Conservation (phyloP, 2,329 filamentous ascomycete genomes). For the Sarocladium brachiariae region DNA sequence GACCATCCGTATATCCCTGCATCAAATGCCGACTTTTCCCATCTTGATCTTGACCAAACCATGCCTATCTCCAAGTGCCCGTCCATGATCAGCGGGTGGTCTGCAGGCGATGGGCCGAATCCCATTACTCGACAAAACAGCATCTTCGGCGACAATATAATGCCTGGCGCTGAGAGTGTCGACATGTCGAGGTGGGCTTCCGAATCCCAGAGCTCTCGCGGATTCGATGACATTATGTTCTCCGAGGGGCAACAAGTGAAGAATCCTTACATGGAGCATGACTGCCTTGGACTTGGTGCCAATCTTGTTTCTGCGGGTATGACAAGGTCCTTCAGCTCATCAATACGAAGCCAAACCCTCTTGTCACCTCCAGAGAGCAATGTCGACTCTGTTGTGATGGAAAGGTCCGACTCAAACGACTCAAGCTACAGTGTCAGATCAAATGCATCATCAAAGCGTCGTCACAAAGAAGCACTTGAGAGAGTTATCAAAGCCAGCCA, state of each 20-base stretch:
- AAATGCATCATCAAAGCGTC: conserved; percentile 34
- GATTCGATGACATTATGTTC: conserved; percentile 13
- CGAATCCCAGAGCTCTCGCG: conserved; percentile 1
- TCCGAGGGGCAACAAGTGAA: conserved; percentile 17
- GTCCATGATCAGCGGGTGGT: conserved; percentile 35
- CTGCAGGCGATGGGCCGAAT: conserved; percentile 29
- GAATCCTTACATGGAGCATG: conserved; percentile 21
- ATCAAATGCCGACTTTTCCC: conserved; percentile 17
- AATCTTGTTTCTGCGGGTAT: conserved; percentile 17
- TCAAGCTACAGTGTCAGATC: conserved; percentile 37
- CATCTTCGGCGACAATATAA: conserved; percentile 23
- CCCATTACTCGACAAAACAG: conserved; percentile 39
- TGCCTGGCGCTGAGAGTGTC: conserved; percentile 17
- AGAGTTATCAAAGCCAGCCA: conserved; percentile 38
- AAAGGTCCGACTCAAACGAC: conserved; percentile 40
- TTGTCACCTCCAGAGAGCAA: conserved; percentile 9
- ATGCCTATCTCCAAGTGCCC: conserved; percentile 30
- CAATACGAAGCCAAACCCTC: background rate
- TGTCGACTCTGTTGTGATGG: conserved; percentile 31
- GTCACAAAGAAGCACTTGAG: conserved; percentile 40
- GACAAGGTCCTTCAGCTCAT: background rate
- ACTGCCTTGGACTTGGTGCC: conserved; percentile 33
- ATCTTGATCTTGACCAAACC: conserved; percentile 19
- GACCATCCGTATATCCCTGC: conserved; percentile 20
- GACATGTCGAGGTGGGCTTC: conserved; percentile 10